Evolutionary conservation across 108 stramenopile genomes (phyloP).

Genomic region (Pseudonitzschia delicatissima): DNA sequence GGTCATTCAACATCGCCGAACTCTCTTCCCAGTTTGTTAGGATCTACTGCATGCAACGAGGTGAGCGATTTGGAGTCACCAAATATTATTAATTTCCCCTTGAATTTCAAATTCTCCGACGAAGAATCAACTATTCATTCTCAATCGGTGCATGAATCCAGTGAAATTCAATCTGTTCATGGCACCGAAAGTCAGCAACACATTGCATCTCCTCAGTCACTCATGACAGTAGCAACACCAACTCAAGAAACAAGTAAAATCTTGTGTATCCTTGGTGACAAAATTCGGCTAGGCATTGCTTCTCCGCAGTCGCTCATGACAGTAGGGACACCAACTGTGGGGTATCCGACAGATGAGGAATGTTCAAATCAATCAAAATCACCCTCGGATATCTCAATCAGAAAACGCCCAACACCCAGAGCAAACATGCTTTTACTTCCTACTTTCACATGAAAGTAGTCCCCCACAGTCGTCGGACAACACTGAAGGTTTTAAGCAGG

Average conservation of each 20-base stretch:
- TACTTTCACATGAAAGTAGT: no score
- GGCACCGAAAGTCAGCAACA: background rate
- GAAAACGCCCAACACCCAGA: no score
- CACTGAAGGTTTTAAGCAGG: conserved; percentile 1
- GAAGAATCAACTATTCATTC: conserved; percentile 16
- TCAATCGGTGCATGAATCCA: conserved; percentile 4
- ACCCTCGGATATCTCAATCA: no score
- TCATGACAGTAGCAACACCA: conserved; percentile 10
- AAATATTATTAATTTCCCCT: background rate
- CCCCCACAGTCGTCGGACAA: background rate
- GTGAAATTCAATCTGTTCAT: conserved; percentile 12
- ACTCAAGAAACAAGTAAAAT: background rate
- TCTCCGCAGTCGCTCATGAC: conserved; percentile 12
- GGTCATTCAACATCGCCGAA: background rate
- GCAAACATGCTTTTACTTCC: no score
- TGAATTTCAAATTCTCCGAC: conserved; percentile 16
- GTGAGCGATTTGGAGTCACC: conserved; percentile 17
- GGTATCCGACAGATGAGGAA: conserved; percentile 6
- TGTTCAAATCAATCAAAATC: no score
- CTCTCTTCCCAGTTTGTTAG: conserved; percentile 13
- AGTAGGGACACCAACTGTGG: conserved; percentile 3
- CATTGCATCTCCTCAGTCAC: background rate
- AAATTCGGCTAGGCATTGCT: background rate
- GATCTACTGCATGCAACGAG: conserved; percentile 5
- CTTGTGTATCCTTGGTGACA: conserved; percentile 1